Evolutionary conservation across 768 basidiomycete species (phyloP), one percentile per base, ranked within the genome.

Genomic region (Suillus weaverae): DNA sequence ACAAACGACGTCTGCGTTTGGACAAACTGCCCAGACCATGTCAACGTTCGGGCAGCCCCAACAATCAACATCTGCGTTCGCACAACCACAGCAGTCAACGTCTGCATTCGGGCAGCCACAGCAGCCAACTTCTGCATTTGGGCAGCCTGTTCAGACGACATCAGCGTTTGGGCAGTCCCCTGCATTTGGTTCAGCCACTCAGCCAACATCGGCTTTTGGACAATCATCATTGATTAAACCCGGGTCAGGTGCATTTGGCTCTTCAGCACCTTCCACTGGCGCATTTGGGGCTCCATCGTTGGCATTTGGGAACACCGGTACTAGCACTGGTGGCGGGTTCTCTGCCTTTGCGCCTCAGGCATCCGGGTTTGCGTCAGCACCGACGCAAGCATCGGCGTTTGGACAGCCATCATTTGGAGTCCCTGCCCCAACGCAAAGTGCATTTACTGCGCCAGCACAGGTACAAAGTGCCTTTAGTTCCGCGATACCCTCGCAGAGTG

Each of bases 271-370:
- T 16, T 68, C 79, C 13, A 70, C 71, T 43, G 71, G 77, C 54
- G 76, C 77, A 0, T 76, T 81, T 51, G 81, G 75, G 1, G 51
- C 33, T 18, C 36, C 57, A 61, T 69, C 22, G 66, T 65, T 46
- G 38, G 66, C 22, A 60, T 35, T 61, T 50, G 56, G 56, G 16
- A 63, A 6, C 35, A 54, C 73, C 1, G 72, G 73, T 18, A n/a
- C 53, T 59, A 18, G 38, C 3, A 30, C 38, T 39, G 56, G 81
- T 2, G 78, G 83, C 18, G 83, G 77, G 4, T 86, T 85, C 66
- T 81, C 84, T 38, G 81, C 84, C 5, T 87, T 87, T 69, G 77
- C 83, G n/a, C 76, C 78, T 5, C 78, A 82, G 51, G 78, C 82
- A 0, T 73, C 84, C 20, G 71, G 81, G 22, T 86, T 87, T 68